Evolutionary conservation across 2,329 filamentous ascomycete species (phyloP).

Genomic region (Penicillium sp.): DNA sequence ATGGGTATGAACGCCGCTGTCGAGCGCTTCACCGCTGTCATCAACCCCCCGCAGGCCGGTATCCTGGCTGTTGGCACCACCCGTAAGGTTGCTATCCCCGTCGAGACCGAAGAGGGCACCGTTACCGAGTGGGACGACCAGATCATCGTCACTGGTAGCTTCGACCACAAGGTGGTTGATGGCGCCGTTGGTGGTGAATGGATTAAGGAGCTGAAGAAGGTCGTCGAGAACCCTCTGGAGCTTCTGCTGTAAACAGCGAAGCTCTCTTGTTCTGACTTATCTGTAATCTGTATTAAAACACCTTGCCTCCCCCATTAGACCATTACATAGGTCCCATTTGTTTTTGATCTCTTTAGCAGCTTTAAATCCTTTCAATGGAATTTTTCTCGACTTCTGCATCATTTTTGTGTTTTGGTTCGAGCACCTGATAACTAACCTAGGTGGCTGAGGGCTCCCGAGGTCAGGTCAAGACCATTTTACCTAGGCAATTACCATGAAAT

Average conservation of each 20-base stretch:
- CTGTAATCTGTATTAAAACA: conserved; percentile 40
- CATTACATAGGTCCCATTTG: conserved; percentile 24
- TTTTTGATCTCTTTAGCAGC: conserved; percentile 31
- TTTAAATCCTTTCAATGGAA: conserved; percentile 28
- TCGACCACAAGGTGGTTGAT: conserved; percentile 98
- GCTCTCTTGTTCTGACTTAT: conserved; percentile 2
- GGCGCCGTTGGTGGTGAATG: conserved; percentile 95
- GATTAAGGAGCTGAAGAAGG: conserved; percentile 96
- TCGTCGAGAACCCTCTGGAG: conserved; percentile 94
- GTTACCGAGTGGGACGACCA: conserved; percentile 92
- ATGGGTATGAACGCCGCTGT: conserved; percentile 99
- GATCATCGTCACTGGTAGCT: conserved; percentile 90
- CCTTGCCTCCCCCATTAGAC: conserved; percentile 22
- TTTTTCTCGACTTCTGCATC: conserved; percentile 16
- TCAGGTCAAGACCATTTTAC: background rate
- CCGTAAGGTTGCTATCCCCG: conserved; percentile 88
- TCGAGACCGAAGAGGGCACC: conserved; percentile 78
- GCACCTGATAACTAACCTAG: conserved; percentile 9
- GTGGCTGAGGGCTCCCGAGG: conserved; percentile 5
- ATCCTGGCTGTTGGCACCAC: conserved; percentile 94
- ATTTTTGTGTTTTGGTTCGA: background rate
- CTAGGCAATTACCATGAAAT: background rate
- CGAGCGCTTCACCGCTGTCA: conserved; percentile 95
- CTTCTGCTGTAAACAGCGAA: conserved; percentile 69
- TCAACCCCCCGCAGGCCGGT: conserved; percentile 96